These are phyloP conservation scores for Rehmannia glutinosa DNA, from an alignment of 257 asterid species.

Conservation along the genomic window DNA sequence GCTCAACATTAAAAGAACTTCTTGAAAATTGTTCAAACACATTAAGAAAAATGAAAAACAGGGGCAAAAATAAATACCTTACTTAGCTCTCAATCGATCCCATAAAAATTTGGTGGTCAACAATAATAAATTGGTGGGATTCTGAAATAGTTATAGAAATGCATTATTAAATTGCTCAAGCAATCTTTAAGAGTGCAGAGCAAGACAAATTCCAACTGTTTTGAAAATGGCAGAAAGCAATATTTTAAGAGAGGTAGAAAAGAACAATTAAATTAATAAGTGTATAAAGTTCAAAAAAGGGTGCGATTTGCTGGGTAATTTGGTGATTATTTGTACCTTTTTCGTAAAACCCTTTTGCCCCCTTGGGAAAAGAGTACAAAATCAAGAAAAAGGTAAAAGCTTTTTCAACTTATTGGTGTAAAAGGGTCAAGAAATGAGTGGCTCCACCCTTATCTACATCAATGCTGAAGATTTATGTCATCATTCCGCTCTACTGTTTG, in stretches of 20 bases:
- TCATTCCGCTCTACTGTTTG: not conserved
- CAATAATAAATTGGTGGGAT: too few relatives aligned
- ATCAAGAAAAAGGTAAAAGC: constrained; percentile 14
- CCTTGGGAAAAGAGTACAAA: not conserved
- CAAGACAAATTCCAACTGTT: constrained; percentile 25
- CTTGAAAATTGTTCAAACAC: too few relatives aligned
- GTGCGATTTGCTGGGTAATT: not conserved
- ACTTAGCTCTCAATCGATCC: constrained; percentile 40
- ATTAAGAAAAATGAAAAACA: constrained; percentile 11
- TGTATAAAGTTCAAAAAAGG: constrained; percentile 4
- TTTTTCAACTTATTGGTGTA: not conserved
- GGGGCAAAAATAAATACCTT: constrained; percentile 34
- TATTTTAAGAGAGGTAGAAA: constrained; percentile 24
- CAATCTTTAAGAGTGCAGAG: constrained; percentile 23
- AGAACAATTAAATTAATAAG: constrained; percentile 7
- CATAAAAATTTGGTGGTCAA: constrained; percentile 17
- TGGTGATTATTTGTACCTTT: not conserved
- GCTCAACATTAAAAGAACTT: constrained; percentile 1
- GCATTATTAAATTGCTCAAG: constrained; percentile 20
- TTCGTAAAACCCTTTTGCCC: not conserved
- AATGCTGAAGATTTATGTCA: not conserved
- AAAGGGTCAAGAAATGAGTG: not conserved
- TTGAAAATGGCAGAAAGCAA: constrained; percentile 7
- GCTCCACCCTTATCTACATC: not conserved
- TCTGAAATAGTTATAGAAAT: constrained; percentile 1